Evolutionary conservation across 345 rosid species (phyloP), one percentile per base, ranked within the genome.

Genomic region (Euphorbia tirucalli): DNA sequence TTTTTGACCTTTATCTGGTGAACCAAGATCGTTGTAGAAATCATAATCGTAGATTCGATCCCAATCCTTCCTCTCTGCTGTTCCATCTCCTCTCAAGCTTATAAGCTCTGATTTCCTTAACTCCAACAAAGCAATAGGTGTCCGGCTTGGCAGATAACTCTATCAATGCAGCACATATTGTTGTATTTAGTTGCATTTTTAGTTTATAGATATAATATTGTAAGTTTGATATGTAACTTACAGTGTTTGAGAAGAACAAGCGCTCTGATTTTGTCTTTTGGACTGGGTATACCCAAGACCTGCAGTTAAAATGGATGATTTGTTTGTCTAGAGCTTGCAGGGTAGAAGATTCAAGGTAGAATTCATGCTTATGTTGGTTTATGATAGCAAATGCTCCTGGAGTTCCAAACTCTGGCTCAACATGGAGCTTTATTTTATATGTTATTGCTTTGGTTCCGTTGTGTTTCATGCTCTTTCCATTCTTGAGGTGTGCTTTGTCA

Each of bases 221-320:
- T 50, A 18, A 6, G 30, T 46, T 27, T 49, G 49, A 24, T 11
- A 41, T 50, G 8, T 15, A 39, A 71, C 85, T 71, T 80, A 81
- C 93, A 9, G 61, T 56, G 73, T 77, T 83, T 55, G 86, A 71
- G 83, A 89, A 87, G 84, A 89, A 89, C 71, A 87, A 46, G 18
- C 89, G 79, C 37, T 30, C 71, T 43, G 76, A 59, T 72, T 66
- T 57, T 15, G 89, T 85, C 44, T 54, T 74, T 31, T 78, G 54
- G 69, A 78, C 7, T 0, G 93, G 93, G 69, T 87, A 85, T 4
- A 89, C 81, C 91, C 89, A 87, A 21, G 93, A 85, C 14, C 75
- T 74, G 78, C 91, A 87, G 55, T 81, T 82, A 16, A 89, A 89
- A 68, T 80, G 76, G 75, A 87, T 55, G 4, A 35, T 28, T 68